These are phyloP conservation scores for Phylloporus sp. DNA, from an alignment of 768 basidiomycete species.

Conservation along the genomic window DNA sequence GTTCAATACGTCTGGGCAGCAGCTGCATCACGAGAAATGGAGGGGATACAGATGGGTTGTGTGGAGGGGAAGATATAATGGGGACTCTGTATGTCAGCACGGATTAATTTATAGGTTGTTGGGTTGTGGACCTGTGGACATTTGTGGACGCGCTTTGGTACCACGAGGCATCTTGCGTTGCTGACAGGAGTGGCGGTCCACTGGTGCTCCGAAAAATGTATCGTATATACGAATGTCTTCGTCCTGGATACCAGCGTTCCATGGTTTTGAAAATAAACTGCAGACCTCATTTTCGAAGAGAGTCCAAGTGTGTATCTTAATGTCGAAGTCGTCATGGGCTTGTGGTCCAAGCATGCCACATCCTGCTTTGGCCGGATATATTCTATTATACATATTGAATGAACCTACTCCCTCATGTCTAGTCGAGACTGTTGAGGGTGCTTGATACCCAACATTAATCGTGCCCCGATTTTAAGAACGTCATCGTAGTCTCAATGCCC, in stretches of 20 bases:
- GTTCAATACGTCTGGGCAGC: not conserved
- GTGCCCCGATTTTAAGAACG: not conserved
- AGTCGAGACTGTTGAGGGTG: not conserved
- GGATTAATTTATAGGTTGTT: slow-evolving; percentile 16
- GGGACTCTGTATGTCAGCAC: not conserved
- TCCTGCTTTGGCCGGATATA: not conserved
- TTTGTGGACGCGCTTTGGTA: slow-evolving; percentile 22
- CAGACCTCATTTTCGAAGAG: not conserved
- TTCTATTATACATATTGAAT: not conserved
- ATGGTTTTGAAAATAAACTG: not conserved
- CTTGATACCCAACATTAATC: not conserved
- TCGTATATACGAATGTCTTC: not conserved
- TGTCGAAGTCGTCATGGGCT: not conserved
- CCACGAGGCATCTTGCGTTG: slow-evolving; percentile 23
- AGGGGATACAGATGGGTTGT: not conserved
- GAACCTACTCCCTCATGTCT: not conserved
- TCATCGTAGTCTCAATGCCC: not conserved
- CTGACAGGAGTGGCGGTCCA: slow-evolving; percentile 13
- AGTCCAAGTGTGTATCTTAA: not conserved
- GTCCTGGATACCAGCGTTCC: not conserved
- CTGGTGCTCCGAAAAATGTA: slow-evolving; percentile 4
- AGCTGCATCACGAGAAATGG: slow-evolving; percentile 6
- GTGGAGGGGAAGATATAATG: not conserved
- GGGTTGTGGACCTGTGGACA: slow-evolving; percentile 24
- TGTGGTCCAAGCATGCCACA: not conserved